A percentile compares a stretch with the other conserved stretches of the same genome.
Conservation (phyloP, 2,329 filamentous ascomycete genomes). For the Lachnellula suecica region DNA sequence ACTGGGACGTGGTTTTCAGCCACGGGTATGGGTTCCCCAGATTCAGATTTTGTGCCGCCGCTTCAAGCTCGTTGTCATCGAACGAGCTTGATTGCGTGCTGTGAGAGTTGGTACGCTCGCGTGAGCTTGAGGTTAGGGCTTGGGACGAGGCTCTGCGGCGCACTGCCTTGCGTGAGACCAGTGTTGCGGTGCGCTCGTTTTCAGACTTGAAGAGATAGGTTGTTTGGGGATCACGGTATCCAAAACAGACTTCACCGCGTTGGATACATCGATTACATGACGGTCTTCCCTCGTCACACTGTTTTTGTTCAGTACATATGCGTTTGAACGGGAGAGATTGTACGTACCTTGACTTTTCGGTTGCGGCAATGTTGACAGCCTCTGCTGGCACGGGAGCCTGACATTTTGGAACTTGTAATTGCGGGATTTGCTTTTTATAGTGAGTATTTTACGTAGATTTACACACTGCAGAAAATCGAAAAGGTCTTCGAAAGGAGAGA, state of each 20-base stretch:
- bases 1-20: slow-evolving; percentile 22
- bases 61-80: neutral
- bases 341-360: slow-evolving; percentile 28
- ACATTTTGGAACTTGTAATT: neutral
- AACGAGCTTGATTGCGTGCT: neutral
- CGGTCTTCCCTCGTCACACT: slow-evolving; percentile 36
- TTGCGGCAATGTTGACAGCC: slow-evolving; percentile 36
- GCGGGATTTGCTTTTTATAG: neutral
- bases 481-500: too few relatives aligned
- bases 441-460: neutral
- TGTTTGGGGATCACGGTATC: slow-evolving; percentile 37
- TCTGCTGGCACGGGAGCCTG: slow-evolving; percentile 21
- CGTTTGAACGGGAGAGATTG: neutral
- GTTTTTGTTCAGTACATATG: slow-evolving; percentile 2
- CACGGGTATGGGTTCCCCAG: slow-evolving; percentile 21
- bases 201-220: slow-evolving; percentile 39
- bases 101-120: neutral
- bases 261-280: slow-evolving; percentile 38
- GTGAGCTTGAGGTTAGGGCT: neutral
- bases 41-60: slow-evolving; percentile 2
- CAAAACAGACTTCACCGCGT: slow-evolving; percentile 38
- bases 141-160: slow-evolving; percentile 2
- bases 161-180: slow-evolving; percentile 1
- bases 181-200: slow-evolving; percentile 24
- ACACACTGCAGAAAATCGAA: too few relatives aligned